A percentile compares a stretch with the other conserved stretches of the same genome.
Evolutionary conservation across 2,329 filamentous ascomycete genomes (phyloP).

Genomic region (Aspergillus terreus): DNA sequence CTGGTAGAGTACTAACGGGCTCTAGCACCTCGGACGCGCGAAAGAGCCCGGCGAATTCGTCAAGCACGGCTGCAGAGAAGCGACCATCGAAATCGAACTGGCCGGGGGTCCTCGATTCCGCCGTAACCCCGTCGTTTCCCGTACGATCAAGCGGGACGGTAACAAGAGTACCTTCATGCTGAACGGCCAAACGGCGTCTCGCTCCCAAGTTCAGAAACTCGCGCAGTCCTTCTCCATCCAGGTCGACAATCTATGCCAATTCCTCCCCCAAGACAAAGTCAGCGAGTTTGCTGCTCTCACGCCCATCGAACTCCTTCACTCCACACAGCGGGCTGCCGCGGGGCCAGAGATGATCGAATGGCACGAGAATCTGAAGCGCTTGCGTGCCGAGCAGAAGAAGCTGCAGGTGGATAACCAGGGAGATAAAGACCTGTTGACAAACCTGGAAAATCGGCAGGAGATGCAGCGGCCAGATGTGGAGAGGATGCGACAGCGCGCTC

Average conservation of each 20-base stretch:
- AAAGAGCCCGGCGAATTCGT: constrained; percentile 85
- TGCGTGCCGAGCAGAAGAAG: constrained; percentile 67
- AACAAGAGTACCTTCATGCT: constrained; percentile 78
- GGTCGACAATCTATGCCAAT: constrained; percentile 96
- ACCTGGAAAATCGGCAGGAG: constrained; percentile 68
- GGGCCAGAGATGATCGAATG: constrained; percentile 73
- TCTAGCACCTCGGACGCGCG: constrained; percentile 73
- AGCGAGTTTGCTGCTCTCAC: constrained; percentile 86
- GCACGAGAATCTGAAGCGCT: constrained; percentile 69
- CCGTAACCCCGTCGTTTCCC: constrained; percentile 68
- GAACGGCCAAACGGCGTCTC: constrained; percentile 60
- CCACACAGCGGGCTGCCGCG: constrained; percentile 85
- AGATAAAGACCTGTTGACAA: constrained; percentile 61
- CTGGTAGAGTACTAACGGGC: constrained; percentile 6
- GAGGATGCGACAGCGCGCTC: constrained; percentile 70
- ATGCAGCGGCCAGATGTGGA: constrained; percentile 78
- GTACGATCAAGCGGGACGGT: constrained; percentile 75
- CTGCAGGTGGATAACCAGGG: constrained; percentile 56
- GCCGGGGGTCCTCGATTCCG: constrained; percentile 55
- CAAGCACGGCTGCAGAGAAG: constrained; percentile 77
- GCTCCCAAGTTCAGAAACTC: constrained; percentile 64
- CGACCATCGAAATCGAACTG: constrained; percentile 87
- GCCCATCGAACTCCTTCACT: constrained; percentile 74
- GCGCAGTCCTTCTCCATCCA: constrained; percentile 78
- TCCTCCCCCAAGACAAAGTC: constrained; percentile 91